phyloP scores from a whole-genome alignment of 768 basidiomycete genomes.

The Auriculariales sp. region DNA sequence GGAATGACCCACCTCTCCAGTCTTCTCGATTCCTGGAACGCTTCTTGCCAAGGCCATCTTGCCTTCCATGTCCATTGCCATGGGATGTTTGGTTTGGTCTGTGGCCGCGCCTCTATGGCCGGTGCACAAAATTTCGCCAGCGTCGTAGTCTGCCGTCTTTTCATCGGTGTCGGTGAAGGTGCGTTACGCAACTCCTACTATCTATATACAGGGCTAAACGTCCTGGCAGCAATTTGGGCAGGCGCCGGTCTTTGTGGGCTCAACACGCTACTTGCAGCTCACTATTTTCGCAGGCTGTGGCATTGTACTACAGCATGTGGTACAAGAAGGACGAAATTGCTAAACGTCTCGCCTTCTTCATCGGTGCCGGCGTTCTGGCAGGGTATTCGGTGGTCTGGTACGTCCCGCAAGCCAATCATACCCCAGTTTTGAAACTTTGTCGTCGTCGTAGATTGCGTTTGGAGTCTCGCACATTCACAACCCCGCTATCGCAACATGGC shows the following conservation, averaged over 20 bases:
- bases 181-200: too few species aligned
- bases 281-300: slow-evolving; percentile 7
- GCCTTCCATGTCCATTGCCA: slow-evolving; percentile 20
- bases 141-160: slow-evolving; percentile 20
- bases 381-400: slow-evolving; percentile 6
- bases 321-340: slow-evolving; percentile 15
- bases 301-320: slow-evolving; percentile 7
- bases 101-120: slow-evolving; percentile 20
- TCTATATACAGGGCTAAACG: too few species aligned
- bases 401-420: neutral
- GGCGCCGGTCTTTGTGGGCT: neutral
- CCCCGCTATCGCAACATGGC: slow-evolving; percentile 7
- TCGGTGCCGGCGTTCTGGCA: slow-evolving; percentile 18
- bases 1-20: too few species aligned
- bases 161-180: slow-evolving; percentile 19
- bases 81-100: slow-evolving; percentile 22
- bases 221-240: neutral
- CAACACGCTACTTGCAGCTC: neutral
- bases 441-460: slow-evolving; percentile 6
- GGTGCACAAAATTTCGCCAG: slow-evolving; percentile 16
- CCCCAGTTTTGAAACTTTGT: neutral
- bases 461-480: slow-evolving; percentile 15
- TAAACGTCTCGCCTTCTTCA: slow-evolving; percentile 25
- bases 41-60: slow-evolving; percentile 17
- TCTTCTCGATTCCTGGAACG: slow-evolving; percentile 21